Evolutionary conservation across 2,329 filamentous ascomycete species (phyloP), one percentile per base, ranked within the genome.

Genomic region (Sphaerulina musiva): DNA sequence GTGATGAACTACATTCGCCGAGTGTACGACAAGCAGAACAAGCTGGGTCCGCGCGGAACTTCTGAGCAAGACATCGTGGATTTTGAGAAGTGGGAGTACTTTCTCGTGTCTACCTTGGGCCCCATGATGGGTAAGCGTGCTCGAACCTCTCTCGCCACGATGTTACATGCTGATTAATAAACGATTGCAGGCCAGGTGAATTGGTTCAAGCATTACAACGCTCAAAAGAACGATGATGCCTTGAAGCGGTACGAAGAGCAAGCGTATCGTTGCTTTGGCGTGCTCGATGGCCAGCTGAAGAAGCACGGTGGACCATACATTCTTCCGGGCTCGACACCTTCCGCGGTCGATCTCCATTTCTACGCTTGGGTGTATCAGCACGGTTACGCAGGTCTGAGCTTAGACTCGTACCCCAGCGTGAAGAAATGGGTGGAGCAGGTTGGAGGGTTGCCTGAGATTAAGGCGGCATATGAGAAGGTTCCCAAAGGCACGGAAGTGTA

Each of bases 1-100:
- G 77, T 78, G 61, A 62, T 80, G 54, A 70, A 75, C 54, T 80
- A 79, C 54, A 61, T 79, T 20, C 60, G 74, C 8, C 63, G 72
- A 2, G 67, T 70, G 2, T 77, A 77, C 58, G 74, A 77, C 60
- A 66, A 66, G 20, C 55, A 66, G n/a, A 71, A 72, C 48, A 64
- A 56, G 26, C 64, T 76, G 7, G 70, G 70, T 4, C 73, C 72
- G 0, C 46, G 62, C 2, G 68, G 67, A 0, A 53, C 55, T 20
- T 62, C 53, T 3, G 70, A 73, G 40, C 73, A 76, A 53, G 73
- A 72, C 17, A 51, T 61, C 3, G 72, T 75, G 0, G 72, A 75
- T 54, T 73, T 74, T 40, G 73, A 76, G 43, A 75, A 75, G 56
- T 76, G 74, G 74, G 70, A 70, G 47, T 73, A 71, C 55, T 74